These are phyloP conservation scores for Udeniomyces megalosporus DNA, from an alignment of 768 basidiomycete species.

Conservation along the genomic window DNA sequence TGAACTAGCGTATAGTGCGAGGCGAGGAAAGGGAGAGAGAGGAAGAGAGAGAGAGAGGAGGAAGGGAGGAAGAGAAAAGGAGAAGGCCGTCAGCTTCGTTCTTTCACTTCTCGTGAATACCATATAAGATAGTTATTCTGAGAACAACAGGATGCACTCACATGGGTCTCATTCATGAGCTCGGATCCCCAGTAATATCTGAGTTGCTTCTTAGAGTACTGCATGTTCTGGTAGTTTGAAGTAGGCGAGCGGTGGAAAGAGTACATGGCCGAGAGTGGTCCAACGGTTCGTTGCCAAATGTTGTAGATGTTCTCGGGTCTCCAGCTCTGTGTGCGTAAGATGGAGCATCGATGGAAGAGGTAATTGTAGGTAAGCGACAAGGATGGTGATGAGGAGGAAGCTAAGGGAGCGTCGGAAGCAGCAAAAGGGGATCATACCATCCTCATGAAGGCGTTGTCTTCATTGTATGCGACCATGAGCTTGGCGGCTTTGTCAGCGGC, in stretches of 20 bases:
- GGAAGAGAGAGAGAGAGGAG: background rate
- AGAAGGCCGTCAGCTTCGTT: too few species aligned
- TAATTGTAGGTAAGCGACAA: background rate
- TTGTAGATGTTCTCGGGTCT: conserved; percentile 73
- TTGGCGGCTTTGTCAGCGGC: background rate
- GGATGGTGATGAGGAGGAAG: background rate
- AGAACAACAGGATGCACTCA: background rate
- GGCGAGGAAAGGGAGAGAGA: background rate
- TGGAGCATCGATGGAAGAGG: background rate
- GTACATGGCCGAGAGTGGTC: conserved; percentile 35
- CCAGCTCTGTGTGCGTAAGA: conserved; percentile 54
- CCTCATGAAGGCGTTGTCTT: background rate
- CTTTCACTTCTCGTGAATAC: background rate
- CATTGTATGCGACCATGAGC: background rate
- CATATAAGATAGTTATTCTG: background rate
- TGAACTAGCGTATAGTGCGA: conserved; percentile 61
- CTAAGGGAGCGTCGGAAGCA: background rate
- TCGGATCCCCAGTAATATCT: conserved; percentile 86
- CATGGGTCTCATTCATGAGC: background rate
- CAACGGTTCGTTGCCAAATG: conserved; percentile 59
- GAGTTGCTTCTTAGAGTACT: conserved; percentile 67
- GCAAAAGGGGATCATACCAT: background rate
- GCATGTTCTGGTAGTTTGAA: conserved; percentile 80
- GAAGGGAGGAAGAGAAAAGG: background rate
- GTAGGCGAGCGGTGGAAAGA: conserved; percentile 42